These are phyloP conservation scores for Raffaelea albimanens DNA, from an alignment of 2,329 filamentous ascomycete species.

Conservation along the genomic window DNA sequence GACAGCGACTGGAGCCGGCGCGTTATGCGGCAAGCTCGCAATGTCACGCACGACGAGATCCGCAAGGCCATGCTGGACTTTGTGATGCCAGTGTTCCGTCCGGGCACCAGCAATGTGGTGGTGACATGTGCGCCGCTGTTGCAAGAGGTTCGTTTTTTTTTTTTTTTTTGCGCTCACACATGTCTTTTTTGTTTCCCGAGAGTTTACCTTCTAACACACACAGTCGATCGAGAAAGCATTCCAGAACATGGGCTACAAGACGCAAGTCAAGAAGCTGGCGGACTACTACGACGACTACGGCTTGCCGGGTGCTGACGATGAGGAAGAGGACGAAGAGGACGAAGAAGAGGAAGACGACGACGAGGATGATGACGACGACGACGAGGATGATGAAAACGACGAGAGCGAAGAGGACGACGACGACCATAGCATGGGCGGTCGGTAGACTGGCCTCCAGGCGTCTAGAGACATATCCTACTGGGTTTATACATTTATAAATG, in stretches of 20 bases:
- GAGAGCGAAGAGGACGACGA: slow-evolving; percentile 2
- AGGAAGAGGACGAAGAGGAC: slow-evolving; percentile 51
- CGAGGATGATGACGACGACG: slow-evolving; percentile 46
- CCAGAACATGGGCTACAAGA: slow-evolving; percentile 66
- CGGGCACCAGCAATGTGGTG: slow-evolving; percentile 73
- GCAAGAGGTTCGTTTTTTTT: slow-evolving; percentile 56
- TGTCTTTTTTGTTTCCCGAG: no score
- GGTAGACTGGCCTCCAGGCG: no score
- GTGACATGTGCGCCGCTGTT: slow-evolving; percentile 82
- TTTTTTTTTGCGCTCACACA: no score
- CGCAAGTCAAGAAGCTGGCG: slow-evolving; percentile 61
- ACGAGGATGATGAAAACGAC: slow-evolving; percentile 27
- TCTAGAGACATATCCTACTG: no score
- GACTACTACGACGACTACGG: slow-evolving; percentile 90
- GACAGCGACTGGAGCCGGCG: slow-evolving; percentile 68
- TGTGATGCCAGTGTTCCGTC: slow-evolving; percentile 70
- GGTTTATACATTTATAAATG: no score
- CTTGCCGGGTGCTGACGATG: slow-evolving; percentile 52
- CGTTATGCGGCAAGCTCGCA: slow-evolving; percentile 70
- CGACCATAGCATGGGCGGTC: background rate
- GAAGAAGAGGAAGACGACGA: slow-evolving; percentile 53
- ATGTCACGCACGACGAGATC: slow-evolving; percentile 69
- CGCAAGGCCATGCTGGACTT: slow-evolving; percentile 63
- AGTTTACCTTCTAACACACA: slow-evolving; percentile 12
- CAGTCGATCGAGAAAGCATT: slow-evolving; percentile 71